phyloP scores from a whole-genome alignment of 768 basidiomycete species.

The Wakefieldia striispora region DNA sequence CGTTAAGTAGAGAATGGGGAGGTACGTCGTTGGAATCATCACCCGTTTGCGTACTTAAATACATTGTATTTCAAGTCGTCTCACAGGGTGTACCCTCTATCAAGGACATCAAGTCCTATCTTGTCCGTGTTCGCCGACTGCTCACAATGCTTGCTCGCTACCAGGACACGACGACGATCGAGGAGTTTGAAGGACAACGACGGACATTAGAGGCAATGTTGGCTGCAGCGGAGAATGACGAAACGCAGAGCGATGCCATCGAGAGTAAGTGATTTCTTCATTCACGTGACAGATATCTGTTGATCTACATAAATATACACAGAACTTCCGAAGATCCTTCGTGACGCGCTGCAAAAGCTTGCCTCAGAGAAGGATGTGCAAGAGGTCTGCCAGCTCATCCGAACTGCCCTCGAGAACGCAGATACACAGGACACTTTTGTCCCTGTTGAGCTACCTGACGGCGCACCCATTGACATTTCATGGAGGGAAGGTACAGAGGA shows the following conservation, averaged over 20 bases:
- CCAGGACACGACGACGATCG: neutral
- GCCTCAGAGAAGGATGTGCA: neutral
- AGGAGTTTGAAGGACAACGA: neutral
- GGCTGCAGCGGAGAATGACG: neutral
- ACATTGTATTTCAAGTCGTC: neutral
- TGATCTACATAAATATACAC: too few species aligned
- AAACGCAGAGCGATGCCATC: neutral
- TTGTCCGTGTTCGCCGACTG: neutral
- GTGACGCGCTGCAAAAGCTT: neutral
- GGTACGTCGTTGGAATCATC: neutral
- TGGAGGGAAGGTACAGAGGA: slow-evolving; percentile 7
- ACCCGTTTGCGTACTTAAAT: too few species aligned
- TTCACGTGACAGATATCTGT: neutral
- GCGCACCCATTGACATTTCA: neutral
- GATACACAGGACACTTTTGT: accelerated
- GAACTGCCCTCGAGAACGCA: neutral
- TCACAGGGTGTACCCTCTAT: neutral
- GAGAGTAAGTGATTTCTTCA: neutral
- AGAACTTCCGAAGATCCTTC: neutral
- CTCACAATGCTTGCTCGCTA: neutral
- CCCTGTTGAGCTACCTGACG: neutral
- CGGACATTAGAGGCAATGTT: neutral
- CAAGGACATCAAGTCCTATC: neutral
- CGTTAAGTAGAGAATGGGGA: neutral
- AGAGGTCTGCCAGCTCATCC: neutral